Evolutionary conservation across 2,329 filamentous ascomycete genomes (phyloP).

Genomic region (Penicillium oxalicum): DNA sequence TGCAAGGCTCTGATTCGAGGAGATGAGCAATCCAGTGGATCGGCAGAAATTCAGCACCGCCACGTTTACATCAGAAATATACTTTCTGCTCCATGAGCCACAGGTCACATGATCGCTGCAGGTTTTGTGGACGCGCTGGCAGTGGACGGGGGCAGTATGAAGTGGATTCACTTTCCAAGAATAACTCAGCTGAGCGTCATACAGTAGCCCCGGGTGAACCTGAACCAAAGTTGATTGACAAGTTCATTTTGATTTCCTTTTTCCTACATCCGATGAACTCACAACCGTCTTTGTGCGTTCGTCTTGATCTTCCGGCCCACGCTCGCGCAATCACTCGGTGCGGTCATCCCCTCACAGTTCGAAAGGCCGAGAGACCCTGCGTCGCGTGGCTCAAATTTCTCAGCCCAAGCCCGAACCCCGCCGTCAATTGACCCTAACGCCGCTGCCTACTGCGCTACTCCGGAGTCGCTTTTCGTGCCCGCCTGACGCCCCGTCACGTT

Average conservation of each 20-base stretch:
- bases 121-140: constrained; percentile 13
- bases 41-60: neutral
- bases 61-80: neutral
- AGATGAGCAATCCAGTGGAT: no score
- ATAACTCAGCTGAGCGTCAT: constrained; percentile 12
- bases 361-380: neutral
- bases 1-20: no score
- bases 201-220: neutral
- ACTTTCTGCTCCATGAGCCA: constrained; percentile 6
- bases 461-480: neutral
- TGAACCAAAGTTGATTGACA: neutral
- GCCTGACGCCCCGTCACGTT: no score
- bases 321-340: neutral
- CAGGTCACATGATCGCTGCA: constrained; percentile 14
- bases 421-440: constrained; percentile 12
- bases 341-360: neutral
- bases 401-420: constrained; percentile 2
- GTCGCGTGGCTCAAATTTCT: neutral
- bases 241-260: neutral
- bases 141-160: neutral
- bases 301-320: no score
- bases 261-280: neutral
- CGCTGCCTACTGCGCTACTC: constrained; percentile 15
- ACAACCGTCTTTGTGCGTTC: neutral
- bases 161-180: constrained; percentile 17